These are phyloP conservation scores for Microbotryum intermedium DNA, from an alignment of 1,284 basidiomycete species.

Conservation along the genomic window DNA sequence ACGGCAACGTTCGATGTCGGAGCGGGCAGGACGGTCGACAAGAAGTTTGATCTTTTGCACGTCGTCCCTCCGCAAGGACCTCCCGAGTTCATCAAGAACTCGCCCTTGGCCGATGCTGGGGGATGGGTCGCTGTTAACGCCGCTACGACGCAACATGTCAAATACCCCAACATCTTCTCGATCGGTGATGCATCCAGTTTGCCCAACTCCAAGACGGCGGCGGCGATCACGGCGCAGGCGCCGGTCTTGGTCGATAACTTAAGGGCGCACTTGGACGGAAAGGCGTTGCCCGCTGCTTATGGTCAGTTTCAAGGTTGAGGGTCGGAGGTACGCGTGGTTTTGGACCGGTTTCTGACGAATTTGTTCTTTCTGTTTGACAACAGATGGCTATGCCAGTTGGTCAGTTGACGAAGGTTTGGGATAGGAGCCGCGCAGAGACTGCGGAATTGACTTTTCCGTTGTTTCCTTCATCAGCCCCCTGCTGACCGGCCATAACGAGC, in stretches of 20 bases:
- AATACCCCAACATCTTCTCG: slow-evolving; percentile 73
- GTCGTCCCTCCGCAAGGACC: slow-evolving; percentile 88
- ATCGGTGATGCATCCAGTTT: slow-evolving; percentile 83
- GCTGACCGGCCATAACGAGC: slow-evolving; percentile 71
- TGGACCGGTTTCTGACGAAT: slow-evolving; percentile 41
- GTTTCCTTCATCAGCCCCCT: slow-evolving; percentile 40
- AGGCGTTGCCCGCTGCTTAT: slow-evolving; percentile 49
- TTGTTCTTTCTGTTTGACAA: not conserved
- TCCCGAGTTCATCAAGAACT: slow-evolving; percentile 63
- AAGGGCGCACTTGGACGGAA: slow-evolving; percentile 58
- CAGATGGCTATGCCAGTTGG: slow-evolving; percentile 39
- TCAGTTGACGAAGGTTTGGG: slow-evolving; percentile 34
- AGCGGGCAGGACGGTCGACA: slow-evolving; percentile 46
- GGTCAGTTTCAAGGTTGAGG: not conserved
- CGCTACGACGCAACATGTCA: slow-evolving; percentile 70
- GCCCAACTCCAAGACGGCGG: slow-evolving; percentile 92
- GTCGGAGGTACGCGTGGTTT: too few species aligned
- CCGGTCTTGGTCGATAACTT: slow-evolving; percentile 90
- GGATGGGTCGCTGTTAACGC: slow-evolving; percentile 85
- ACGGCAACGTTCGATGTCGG: slow-evolving; percentile 74
- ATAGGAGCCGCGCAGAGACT: not conserved
- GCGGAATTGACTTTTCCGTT: slow-evolving; percentile 35
- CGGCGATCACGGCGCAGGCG: slow-evolving; percentile 82
- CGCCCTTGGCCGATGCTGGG: slow-evolving; percentile 54
- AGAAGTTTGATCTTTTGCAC: slow-evolving; percentile 62